phyloP scores from a whole-genome alignment of 2,329 filamentous ascomycete genomes.

The Trichoderma simmonsii region DNA sequence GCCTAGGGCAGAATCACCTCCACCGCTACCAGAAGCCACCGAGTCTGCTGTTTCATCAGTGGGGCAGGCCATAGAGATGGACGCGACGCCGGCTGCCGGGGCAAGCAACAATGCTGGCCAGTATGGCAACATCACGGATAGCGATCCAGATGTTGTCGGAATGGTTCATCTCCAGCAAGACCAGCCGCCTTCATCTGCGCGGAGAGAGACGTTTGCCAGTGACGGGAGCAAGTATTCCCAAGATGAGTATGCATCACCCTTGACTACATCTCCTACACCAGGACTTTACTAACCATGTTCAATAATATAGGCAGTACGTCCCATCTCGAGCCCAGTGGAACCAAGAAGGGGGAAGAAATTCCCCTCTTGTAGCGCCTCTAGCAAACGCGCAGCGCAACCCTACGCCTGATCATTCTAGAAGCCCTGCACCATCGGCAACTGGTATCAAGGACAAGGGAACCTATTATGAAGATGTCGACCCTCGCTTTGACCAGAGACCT shows the following conservation, averaged over 20 bases:
- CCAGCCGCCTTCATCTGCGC: constrained; percentile 26
- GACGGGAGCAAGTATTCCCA: constrained; percentile 72
- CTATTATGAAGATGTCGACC: constrained; percentile 94
- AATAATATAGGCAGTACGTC: constrained; percentile 45
- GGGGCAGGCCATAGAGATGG: constrained; percentile 77
- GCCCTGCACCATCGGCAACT: constrained; percentile 33
- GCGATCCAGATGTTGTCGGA: constrained; percentile 68
- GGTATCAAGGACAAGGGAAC: constrained; percentile 37
- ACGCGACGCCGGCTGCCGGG: constrained; percentile 54
- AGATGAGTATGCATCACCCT: constrained; percentile 57
- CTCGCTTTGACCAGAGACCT: constrained; percentile 60
- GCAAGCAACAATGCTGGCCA: constrained; percentile 42
- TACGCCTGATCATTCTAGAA: constrained; percentile 35
- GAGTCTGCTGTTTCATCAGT: constrained; percentile 36
- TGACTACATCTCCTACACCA: too few relatives aligned
- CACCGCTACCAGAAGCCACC: constrained; percentile 52
- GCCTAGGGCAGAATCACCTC: constrained; percentile 62
- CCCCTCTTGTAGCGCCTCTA: constrained; percentile 46
- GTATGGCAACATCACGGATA: constrained; percentile 54
- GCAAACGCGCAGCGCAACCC: constrained; percentile 34
- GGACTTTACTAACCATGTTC: not conserved
- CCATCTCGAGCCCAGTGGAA: constrained; percentile 58
- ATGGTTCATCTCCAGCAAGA: constrained; percentile 70
- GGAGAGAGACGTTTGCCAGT: constrained; percentile 54
- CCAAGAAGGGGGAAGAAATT: constrained; percentile 38